Base-by-base conservation (phyloP, 164 flowering plant species). In the Taxillus chinensis region DNA sequence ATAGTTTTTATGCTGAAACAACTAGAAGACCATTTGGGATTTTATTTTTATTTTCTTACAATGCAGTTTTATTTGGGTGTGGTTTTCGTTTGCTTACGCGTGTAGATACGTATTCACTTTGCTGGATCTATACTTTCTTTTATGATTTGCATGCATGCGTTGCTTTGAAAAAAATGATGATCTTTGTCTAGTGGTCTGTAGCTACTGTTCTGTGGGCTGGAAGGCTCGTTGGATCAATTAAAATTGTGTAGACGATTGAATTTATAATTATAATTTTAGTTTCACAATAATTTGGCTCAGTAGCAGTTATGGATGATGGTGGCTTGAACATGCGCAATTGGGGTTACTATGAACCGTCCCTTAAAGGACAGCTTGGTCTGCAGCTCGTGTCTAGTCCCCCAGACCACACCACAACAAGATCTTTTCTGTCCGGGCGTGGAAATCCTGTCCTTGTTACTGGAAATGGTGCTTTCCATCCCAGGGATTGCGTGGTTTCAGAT, bases 301-400 rank as follows among this genome's bases (percentile, higher is more conserved):
- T 27, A 27, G 27, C 27, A 27, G 27, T 39, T 60, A 86, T 87
- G 97, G 97, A 87, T 50, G 92, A 86, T 55, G 84, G 79, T 53
- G 86, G 81, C 43, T 74, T 86, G 72, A 81, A 79, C 69, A 64
- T 84, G 69, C 83, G 84, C 38, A 86, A 83, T 69, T 90, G 97
- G 97, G 92, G 84, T 27, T 84, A 83, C 59, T 86, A 84, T 73
- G 95, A 83, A 54, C 83, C 84, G 13, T 62, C 84, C 45, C 64
- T 73, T 43, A 86, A 83, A 51, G 83, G 84, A 39, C 78, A 78
- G 59, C 81, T 87, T 5, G 81, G 80, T 63, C 74, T 90, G 63
- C 90, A 90, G 79, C 87, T 90, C 61, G 84, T 84, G 90, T 55
- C 87, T 0, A 70, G 74, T 16, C 57, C 79, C 62, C 75, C 74